Evolutionary conservation across 345 rosid genomes (phyloP).

Genomic region (Bruguiera sexangula): DNA sequence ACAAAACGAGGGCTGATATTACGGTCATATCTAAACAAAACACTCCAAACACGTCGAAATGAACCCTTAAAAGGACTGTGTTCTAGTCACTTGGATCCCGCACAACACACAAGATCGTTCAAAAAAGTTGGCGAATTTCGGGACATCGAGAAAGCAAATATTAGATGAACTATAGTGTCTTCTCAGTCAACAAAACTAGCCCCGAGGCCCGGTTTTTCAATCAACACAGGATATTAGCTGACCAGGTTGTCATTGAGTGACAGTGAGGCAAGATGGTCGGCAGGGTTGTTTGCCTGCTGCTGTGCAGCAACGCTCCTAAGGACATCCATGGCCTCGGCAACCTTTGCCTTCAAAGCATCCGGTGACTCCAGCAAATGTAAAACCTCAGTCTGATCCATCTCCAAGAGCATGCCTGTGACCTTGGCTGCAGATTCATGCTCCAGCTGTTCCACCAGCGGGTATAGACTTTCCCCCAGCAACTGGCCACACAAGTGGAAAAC

Average conservation of each 20-base stretch:
- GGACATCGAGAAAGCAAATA: not conserved
- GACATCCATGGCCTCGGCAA: slow-evolving; percentile 34
- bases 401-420: slow-evolving; percentile 37
- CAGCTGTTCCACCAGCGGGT: slow-evolving; percentile 29
- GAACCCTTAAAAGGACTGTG: not conserved
- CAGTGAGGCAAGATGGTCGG: slow-evolving; percentile 23
- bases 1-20: too few relatives aligned
- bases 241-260: slow-evolving; percentile 20
- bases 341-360: slow-evolving; percentile 28
- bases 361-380: slow-evolving; percentile 33
- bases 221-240: slow-evolving; percentile 3
- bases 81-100: not conserved
- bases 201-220: slow-evolving; percentile 5
- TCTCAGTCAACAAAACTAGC: not conserved
- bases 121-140: slow-evolving; percentile 1
- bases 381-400: slow-evolving; percentile 37
- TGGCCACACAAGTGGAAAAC: not conserved
- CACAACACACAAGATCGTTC: not conserved
- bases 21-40: not conserved
- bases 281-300: slow-evolving; percentile 21
- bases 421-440: slow-evolving; percentile 30
- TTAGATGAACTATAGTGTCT: not conserved
- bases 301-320: slow-evolving; percentile 27
- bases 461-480: slow-evolving; percentile 30
- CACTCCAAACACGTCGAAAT: not conserved